Percentiles rank a stretch among this genome's conserved stretches.
phyloP scores from a whole-genome alignment of 495 filamentous ascomycete genomes.

The Neurospora sp. region DNA sequence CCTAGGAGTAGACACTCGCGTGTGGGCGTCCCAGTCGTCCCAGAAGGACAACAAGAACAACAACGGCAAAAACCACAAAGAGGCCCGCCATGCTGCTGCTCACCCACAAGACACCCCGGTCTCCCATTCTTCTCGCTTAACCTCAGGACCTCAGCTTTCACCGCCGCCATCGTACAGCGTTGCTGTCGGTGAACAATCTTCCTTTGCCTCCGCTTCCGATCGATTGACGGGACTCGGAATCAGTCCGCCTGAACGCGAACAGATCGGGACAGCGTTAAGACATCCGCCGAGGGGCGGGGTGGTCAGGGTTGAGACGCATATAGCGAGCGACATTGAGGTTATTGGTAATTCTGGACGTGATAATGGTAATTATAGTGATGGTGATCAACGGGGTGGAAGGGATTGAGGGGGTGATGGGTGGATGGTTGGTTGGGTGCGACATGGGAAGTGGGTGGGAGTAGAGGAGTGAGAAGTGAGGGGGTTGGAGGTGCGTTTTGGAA shows the following conservation, averaged over 20 bases:
- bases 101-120: not conserved
- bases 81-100: not conserved
- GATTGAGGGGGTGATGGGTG: not conserved
- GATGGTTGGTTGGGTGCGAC: not conserved
- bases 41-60: not conserved
- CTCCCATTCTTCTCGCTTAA: not conserved
- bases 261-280: not conserved
- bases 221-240: not conserved
- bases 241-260: not conserved
- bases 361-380: not conserved
- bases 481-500: not conserved
- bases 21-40: not conserved
- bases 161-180: not conserved
- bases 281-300: not conserved
- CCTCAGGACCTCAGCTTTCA: not conserved
- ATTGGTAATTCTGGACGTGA: not conserved
- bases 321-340: not conserved
- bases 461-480: not conserved
- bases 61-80: not conserved
- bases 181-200: not conserved
- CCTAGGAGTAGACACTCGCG: slow-evolving; percentile 1
- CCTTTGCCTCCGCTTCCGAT: slow-evolving; percentile 1
- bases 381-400: not conserved
- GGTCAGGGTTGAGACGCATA: slow-evolving; percentile 8
- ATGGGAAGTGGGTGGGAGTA: not conserved